Evolutionary conservation across 495 filamentous ascomycete species (phyloP).

Genomic region (Xylaria flabelliformis): DNA sequence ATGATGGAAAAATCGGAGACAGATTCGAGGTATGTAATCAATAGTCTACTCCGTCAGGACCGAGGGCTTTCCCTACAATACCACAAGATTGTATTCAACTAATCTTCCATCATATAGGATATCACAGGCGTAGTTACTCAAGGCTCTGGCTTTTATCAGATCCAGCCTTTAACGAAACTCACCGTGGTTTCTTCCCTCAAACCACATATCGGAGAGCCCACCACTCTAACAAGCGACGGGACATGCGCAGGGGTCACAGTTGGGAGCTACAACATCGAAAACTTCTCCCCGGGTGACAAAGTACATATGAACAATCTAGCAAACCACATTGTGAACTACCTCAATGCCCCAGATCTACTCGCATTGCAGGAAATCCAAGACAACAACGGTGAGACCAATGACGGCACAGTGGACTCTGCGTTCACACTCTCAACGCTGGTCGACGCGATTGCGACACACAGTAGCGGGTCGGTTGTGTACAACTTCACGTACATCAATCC

Average conservation of each 20-base stretch:
- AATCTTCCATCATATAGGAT: neutral
- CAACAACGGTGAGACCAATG: conserved; percentile 58
- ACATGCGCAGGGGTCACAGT: conserved; percentile 60
- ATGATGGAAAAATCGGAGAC: conserved; percentile 62
- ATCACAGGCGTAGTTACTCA: conserved; percentile 66
- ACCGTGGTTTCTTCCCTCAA: conserved; percentile 44
- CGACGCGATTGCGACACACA: conserved; percentile 46
- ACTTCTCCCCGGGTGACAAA: conserved; percentile 55
- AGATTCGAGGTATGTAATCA: conserved; percentile 45
- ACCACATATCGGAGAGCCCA: conserved; percentile 45
- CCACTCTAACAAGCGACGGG: conserved; percentile 50
- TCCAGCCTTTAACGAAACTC: conserved; percentile 62
- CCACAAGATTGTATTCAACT: neutral
- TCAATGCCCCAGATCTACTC: conserved; percentile 60
- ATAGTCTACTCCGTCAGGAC: neutral
- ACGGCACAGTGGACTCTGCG: conserved; percentile 56
- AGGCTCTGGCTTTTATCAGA: conserved; percentile 64
- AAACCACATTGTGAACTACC: conserved; percentile 59
- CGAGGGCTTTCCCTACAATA: neutral
- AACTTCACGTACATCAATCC: conserved; percentile 58
- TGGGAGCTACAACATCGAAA: conserved; percentile 67
- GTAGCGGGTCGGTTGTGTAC: conserved; percentile 46
- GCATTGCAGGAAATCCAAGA: conserved; percentile 70
- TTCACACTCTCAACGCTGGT: conserved; percentile 54
- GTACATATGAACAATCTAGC: conserved; percentile 56